Evolutionary conservation across 352 stramenopile species (phyloP).

Genomic region (Phytophthora pistaciae): DNA sequence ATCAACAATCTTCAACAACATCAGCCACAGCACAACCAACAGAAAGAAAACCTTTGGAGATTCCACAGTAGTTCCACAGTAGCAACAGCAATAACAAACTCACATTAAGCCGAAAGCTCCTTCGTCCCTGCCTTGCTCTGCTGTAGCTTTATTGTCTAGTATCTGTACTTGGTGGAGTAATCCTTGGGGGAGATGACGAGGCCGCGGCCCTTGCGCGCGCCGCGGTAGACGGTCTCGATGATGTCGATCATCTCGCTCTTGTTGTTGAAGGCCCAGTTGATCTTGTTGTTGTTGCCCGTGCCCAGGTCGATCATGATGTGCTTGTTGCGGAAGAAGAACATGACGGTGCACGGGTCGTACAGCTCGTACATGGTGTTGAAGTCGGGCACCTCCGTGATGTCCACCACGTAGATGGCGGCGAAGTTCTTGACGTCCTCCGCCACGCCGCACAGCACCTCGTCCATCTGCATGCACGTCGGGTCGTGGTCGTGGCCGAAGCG

Average conservation of each 20-base stretch:
- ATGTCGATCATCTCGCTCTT: slow-evolving; percentile 99
- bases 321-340: slow-evolving; percentile 99
- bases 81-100: not conserved
- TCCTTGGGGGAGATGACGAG: slow-evolving; percentile 99
- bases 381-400: slow-evolving; percentile 96
- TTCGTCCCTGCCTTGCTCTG: too few species aligned
- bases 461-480: slow-evolving; percentile 99
- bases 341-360: slow-evolving; percentile 99
- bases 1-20: slow-evolving; percentile 16
- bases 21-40: not conserved
- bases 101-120: not conserved
- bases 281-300: slow-evolving; percentile 99
- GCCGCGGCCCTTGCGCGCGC: slow-evolving; percentile 97
- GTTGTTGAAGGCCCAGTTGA: slow-evolving; percentile 98
- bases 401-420: slow-evolving; percentile 97
- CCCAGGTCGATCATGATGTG: slow-evolving; percentile 99
- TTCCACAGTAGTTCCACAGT: not conserved
- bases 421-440: slow-evolving; percentile 99
- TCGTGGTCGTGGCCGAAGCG: slow-evolving; percentile 99
- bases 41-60: slow-evolving; percentile 9
- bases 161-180: slow-evolving; percentile 99
- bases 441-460: slow-evolving; percentile 96
- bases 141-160: slow-evolving; percentile 64
- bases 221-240: slow-evolving; percentile 99
- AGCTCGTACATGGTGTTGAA: slow-evolving; percentile 99